Evolutionary conservation across 2,329 filamentous ascomycete genomes (phyloP).

Genomic region (Pseudogymnoascus sp.): DNA sequence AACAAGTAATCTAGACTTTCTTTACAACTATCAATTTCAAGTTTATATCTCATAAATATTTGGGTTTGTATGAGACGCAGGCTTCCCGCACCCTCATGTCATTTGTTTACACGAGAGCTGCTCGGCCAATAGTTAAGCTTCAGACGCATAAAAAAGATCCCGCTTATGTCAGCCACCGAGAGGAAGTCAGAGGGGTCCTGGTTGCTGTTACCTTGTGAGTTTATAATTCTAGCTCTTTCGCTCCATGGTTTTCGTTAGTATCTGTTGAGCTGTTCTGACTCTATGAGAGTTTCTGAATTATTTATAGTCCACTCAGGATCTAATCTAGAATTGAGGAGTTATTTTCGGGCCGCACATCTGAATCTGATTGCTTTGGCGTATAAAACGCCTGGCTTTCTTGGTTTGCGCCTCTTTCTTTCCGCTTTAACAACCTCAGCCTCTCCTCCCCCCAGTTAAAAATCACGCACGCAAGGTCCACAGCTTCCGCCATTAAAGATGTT

Average conservation of each 20-base stretch:
- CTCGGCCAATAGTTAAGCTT: not conserved
- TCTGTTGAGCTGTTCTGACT: not conserved
- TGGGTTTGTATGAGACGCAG: not conserved
- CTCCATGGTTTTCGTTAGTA: not conserved
- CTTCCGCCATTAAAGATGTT: constrained; percentile 18
- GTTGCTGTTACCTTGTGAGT: constrained; percentile 6
- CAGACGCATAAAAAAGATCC: not conserved
- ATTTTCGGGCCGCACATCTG: not conserved
- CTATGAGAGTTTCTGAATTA: not conserved
- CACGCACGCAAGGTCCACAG: not conserved
- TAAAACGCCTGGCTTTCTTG: constrained; percentile 5
- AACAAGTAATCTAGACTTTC: not conserved
- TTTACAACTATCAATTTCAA: not conserved
- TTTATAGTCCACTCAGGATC: not conserved
- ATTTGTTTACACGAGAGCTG: constrained; percentile 5
- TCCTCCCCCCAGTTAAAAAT: not conserved
- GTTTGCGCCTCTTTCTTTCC: constrained; percentile 5
- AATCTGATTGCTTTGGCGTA: constrained; percentile 5
- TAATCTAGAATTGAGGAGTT: not conserved
- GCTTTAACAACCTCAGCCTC: not conserved
- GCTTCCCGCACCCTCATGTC: not conserved
- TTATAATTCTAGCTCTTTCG: not conserved
- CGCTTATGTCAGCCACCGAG: not conserved
- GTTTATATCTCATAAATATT: not conserved
- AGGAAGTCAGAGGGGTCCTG: not conserved